Percentiles rank a stretch among this genome's conserved stretches.
Evolutionary conservation across 2,329 filamentous ascomycete genomes (phyloP).

Genomic region (Talaromyces atroroseus): DNA sequence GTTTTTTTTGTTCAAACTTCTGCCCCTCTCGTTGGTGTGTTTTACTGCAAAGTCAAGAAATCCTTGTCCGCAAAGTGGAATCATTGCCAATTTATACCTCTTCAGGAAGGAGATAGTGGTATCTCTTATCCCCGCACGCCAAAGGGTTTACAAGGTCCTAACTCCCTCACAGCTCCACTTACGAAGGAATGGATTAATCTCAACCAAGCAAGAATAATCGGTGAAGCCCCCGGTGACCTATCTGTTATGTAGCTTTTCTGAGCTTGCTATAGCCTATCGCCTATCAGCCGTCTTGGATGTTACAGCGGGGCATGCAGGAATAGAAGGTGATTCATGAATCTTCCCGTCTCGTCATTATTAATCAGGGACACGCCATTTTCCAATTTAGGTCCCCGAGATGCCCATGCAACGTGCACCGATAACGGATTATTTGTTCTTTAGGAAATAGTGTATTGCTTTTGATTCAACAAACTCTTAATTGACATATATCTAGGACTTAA

Average conservation of each 20-base stretch:
- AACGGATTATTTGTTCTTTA: not conserved
- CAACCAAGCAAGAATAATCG: not conserved
- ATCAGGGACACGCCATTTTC: not conserved
- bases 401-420: not conserved
- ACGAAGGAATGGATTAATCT: not conserved
- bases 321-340: not conserved
- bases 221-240: not conserved
- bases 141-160: not conserved
- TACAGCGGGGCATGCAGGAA: not conserved
- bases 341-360: not conserved
- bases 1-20: not conserved
- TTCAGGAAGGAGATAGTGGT: not conserved
- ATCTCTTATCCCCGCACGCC: not conserved
- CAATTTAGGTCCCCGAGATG: not conserved
- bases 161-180: no score
- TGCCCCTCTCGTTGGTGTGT: not conserved
- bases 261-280: not conserved
- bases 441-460: not conserved
- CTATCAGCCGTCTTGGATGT: not conserved
- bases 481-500: not conserved
- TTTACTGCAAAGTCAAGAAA: not conserved
- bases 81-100: not conserved
- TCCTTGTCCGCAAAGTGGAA: not conserved
- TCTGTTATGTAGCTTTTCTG: not conserved
- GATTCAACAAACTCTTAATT: no score